Evolutionary conservation across 352 stramenopile species (phyloP).

Genomic region (Phytophthora meadii): DNA sequence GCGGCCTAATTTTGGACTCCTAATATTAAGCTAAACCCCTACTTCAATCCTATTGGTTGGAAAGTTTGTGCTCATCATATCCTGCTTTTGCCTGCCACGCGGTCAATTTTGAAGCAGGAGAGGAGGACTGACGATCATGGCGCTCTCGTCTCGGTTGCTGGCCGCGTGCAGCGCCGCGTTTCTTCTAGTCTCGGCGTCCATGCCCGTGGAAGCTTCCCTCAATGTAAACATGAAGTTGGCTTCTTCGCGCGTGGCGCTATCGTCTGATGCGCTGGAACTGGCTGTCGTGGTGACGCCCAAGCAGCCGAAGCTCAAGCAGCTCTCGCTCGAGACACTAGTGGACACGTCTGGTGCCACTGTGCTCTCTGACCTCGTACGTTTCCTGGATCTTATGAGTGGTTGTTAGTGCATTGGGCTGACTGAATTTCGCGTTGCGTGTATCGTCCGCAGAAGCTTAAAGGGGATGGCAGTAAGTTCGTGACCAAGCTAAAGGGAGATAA

Average conservation of each 20-base stretch:
- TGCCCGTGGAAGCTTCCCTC: constrained; percentile 37
- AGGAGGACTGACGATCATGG: constrained; percentile 28
- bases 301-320: constrained; percentile 58
- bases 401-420: background rate
- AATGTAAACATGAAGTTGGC: constrained; percentile 52
- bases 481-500: constrained; percentile 45
- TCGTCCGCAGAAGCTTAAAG: constrained; percentile 56
- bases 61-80: constrained; percentile 16
- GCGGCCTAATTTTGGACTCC: no score
- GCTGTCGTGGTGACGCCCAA: constrained; percentile 60
- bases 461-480: constrained; percentile 70
- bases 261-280: constrained; percentile 50
- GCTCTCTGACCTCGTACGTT: constrained; percentile 66
- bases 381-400: no score
- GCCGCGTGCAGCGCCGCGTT: constrained; percentile 30
- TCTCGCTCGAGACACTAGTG: constrained; percentile 75
- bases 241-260: constrained; percentile 58
- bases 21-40: no score
- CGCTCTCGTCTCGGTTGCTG: constrained; percentile 29
- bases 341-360: constrained; percentile 66
- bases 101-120: constrained; percentile 32
- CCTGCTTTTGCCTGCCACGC: constrained; percentile 24
- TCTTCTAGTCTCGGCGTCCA: constrained; percentile 33
- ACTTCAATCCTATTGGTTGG: constrained; percentile 5
- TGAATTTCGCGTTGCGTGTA: background rate